Evolutionary conservation across 2,329 filamentous ascomycete species (phyloP), one percentile per base, ranked within the genome.

Genomic region (Scortechinia acanthostroma): DNA sequence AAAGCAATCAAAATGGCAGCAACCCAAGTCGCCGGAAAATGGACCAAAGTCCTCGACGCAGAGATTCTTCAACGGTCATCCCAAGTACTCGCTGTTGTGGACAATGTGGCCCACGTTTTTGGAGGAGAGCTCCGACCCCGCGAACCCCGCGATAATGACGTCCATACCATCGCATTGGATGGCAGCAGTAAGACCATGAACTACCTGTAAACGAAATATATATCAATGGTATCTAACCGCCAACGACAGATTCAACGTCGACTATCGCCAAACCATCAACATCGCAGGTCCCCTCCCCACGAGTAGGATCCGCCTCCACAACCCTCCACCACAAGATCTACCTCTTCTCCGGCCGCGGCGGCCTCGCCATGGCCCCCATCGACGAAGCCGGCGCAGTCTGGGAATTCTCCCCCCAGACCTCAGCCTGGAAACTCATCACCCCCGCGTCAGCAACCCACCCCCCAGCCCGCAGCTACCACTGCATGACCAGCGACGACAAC

Each of bases 401-500:
- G 80, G 59, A 61, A n/a, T 77, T 75, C 47, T 60, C 73, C 16
- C 58, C 69, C 0, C 42, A 49, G 2, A 48, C 52, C 2, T 48
- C 54, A 1, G 51, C 45, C 2, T 85, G 80, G 81, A 55, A 58
- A 0, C 52, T 60, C 3, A 47, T 80, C 28, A 43, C 52, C 4
- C 80, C 74, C 1, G 49, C 51, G 13, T 53, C 53, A 2, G n/a
- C n/a, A n/a, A n/a, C n/a, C n/a, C n/a, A n/a, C n/a, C n/a, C n/a
- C n/a, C n/a, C n/a, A n/a, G n/a, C n/a, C n/a, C 70, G 80, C 22
- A 82, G 76, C 58, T 84, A 84, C 51, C 80, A 85, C 55, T 61
- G 63, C 43, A 57, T 62, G 22, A 53, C 69, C n/a, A 59, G 66
- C 1, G 65, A 61, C 43, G 52, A 53, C 15, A 28, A 19, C 0